phyloP scores from a whole-genome alignment of 2,329 filamentous ascomycete species.

The Penicillium sp. region DNA sequence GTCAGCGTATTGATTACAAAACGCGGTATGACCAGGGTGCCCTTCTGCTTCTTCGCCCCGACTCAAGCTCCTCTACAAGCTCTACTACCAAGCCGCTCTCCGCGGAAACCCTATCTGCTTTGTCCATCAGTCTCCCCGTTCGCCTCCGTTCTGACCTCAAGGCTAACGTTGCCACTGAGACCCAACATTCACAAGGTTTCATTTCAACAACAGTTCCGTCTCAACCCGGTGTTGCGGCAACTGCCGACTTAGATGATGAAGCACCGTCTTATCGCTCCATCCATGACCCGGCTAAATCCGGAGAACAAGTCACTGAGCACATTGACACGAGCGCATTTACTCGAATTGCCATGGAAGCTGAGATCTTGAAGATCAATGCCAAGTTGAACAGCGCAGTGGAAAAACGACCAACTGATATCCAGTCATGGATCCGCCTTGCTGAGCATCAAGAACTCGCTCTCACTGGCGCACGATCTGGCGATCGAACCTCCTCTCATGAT shows the following conservation, averaged over 20 bases:
- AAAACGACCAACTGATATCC: constrained; percentile 56
- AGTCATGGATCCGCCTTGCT: constrained; percentile 70
- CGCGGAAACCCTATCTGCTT: neutral
- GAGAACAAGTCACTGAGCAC: constrained; percentile 36
- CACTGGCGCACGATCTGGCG: constrained; percentile 31
- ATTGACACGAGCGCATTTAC: constrained; percentile 31
- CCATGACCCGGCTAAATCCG: constrained; percentile 48
- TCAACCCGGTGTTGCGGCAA: neutral
- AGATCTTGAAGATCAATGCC: constrained; percentile 38
- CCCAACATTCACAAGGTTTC: neutral
- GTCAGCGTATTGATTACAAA: constrained; percentile 59
- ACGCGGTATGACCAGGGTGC: constrained; percentile 35
- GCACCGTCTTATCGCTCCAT: constrained; percentile 55
- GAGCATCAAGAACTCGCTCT: constrained; percentile 65
- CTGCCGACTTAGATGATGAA: constrained; percentile 33
- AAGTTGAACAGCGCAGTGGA: constrained; percentile 57
- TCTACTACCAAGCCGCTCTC: neutral
- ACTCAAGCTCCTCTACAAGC: neutral
- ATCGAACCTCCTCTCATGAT: constrained; percentile 44
- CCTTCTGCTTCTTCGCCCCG: constrained; percentile 27
- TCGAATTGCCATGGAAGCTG: constrained; percentile 36
- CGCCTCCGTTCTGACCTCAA: neutral
- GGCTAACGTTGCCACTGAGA: neutral
- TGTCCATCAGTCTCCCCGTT: neutral
- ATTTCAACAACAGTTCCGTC: neutral